Evolutionary conservation across 192 early-diverging fungal genomes (phyloP), one percentile per base, ranked within the genome.

Genomic region (Powellomyces hirtus): DNA sequence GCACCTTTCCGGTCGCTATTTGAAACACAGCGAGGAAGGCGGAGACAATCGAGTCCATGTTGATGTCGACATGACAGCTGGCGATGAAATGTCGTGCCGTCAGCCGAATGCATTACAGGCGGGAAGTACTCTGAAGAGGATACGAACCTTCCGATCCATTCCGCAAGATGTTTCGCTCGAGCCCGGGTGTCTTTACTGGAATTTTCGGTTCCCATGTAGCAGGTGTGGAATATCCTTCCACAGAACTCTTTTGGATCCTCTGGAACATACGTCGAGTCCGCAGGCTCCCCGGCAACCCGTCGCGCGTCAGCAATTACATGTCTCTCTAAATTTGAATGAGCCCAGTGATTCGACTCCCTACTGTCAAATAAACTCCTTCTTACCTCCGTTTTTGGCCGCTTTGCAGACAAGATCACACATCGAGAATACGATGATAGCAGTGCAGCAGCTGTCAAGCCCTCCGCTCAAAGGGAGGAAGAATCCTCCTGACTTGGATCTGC

Each of bases 401-500:
- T 89, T 75, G 38, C 85, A 87, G 5, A 95, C 92, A 35, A 94
- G 69, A 20, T 88, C 78, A 75, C 94, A 91, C 95, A 97, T 97
- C 7, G 95, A 97, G 44, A 84, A 86, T 20, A 95, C 92, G 70
- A 99, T 92, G 8, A 92, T 75, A 18, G 80, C 7, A 84, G 94
- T 14, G 83, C 93, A 29, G 73, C 97, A 99, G 70, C 93, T 95
- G 71, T 99, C 97, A 26, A 99, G 90, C n/a, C 97, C 97, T 51
- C 97, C 97, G 73, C 93, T 95, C 42, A 99, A 77, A 18, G 97
- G 96, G 56, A 99, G 77, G 67, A 99, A 99, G 81, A 88, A 98
- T 0, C 97, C 97, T 7, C 86, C 85, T 29, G 55, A 24, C 46
- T 91, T 90, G 29, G 96, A 95, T 26, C 97, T 80, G 7, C 97